A percentile compares a stretch with the other conserved stretches of the same genome.
These are phyloP conservation scores for Hibiscus syriacus DNA, from an alignment of 345 rosid genomes.

Conservation along the genomic window DNA sequence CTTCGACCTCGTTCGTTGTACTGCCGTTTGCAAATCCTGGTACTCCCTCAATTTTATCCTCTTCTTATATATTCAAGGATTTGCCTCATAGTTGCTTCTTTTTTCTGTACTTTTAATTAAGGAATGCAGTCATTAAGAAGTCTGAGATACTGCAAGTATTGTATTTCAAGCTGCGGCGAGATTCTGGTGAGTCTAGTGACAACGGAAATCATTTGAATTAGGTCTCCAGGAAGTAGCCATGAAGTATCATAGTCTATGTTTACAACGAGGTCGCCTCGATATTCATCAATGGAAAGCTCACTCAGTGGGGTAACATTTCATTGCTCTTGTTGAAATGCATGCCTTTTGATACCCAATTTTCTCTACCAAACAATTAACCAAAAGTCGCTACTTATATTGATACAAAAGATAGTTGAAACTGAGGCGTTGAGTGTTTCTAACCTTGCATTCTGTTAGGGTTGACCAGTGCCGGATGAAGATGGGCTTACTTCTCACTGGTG, in stretches of 20 bases:
- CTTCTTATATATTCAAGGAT: background rate
- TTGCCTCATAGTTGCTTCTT: background rate
- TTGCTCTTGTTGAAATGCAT: background rate
- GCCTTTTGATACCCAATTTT: background rate
- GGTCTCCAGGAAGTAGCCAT: constrained; percentile 51
- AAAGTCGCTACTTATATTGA: background rate
- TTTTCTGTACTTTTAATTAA: constrained; percentile 15
- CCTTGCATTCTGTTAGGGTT: constrained; percentile 40
- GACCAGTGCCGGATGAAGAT: constrained; percentile 79
- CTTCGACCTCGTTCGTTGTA: constrained; percentile 71
- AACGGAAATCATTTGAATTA: constrained; percentile 24
- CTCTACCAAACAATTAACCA: background rate
- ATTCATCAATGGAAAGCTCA: constrained; percentile 82
- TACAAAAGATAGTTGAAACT: background rate
- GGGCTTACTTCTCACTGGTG: constrained; percentile 84
- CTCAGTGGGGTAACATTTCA: constrained; percentile 42
- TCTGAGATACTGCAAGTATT: constrained; percentile 47
- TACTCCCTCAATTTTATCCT: constrained; percentile 11
- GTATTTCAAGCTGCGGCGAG: constrained; percentile 35
- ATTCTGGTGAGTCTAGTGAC: constrained; percentile 9
- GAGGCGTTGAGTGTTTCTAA: constrained; percentile 3
- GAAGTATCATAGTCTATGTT: constrained; percentile 51
- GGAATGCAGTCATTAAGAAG: constrained; percentile 47
- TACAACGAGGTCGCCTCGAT: constrained; percentile 36
- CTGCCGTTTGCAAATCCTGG: constrained; percentile 80